Conservation (phyloP, 2,329 filamentous ascomycete species). For the Amylocarpus encephaloides region DNA sequence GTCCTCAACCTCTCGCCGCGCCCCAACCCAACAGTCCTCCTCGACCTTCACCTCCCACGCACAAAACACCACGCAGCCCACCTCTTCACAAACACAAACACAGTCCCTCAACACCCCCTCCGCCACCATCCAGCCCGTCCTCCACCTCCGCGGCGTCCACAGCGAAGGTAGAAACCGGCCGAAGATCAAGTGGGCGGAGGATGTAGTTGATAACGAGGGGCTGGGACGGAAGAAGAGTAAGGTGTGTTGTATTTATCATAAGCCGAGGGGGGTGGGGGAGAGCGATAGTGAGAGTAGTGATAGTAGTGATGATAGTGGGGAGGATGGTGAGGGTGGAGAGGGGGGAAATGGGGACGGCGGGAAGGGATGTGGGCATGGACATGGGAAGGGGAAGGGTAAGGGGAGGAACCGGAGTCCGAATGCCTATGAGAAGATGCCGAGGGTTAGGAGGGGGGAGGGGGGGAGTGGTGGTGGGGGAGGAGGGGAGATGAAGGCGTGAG, state of each 20-base stretch:
- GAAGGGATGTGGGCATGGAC: conserved; percentile 28
- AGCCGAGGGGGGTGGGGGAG: conserved; percentile 65
- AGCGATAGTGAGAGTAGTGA: conserved; percentile 52
- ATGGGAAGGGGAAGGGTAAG: conserved; percentile 35
- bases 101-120: conserved; percentile 6
- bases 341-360: conserved; percentile 23
- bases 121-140: conserved; percentile 17
- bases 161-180: conserved; percentile 35
- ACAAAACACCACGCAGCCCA: not conserved
- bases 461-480: not conserved
- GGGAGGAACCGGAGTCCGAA: conserved; percentile 58
- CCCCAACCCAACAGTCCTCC: too few species aligned
- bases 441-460: conserved; percentile 37
- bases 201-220: conserved; percentile 92
- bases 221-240: conserved; percentile 92
- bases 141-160: conserved; percentile 27
- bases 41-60: not conserved
- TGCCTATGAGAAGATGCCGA: conserved; percentile 73
- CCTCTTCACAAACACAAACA: conserved; percentile 4
- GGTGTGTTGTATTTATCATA: conserved; percentile 99
- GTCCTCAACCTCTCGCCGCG: too few species aligned
- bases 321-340: conserved; percentile 38
- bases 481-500: not conserved
- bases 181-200: conserved; percentile 85
- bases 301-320: conserved; percentile 27